Base-by-base conservation (phyloP, 148 eudicot species). In the Limonium bicolor region DNA sequence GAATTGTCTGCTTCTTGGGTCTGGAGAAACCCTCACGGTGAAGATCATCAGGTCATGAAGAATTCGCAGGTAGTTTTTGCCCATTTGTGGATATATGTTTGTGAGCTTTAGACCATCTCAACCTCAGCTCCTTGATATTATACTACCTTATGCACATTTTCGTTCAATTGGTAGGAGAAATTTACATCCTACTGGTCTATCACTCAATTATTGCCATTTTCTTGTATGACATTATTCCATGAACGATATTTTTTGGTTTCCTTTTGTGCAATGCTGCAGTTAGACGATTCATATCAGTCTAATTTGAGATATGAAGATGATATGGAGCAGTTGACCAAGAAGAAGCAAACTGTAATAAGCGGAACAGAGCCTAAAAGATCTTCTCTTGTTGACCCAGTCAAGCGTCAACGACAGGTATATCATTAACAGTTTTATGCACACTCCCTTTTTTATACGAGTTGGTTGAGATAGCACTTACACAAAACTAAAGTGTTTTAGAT, bases 1-100 rank as follows among this genome's bases (percentile, higher is more conserved):
- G 80, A 85, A 61, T 62, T 92, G 18, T 92, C 99, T 45, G 61
- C 87, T 66, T 92, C 99, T 28, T 92, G 99, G 99, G 74, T 81
- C 40, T 92, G 99, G 99, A 69, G 63, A 70, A 71, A 65, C 60
- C 80, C 87, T 32, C 53, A 37, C 10, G 63, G 68, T 65, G 66
- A 57, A 44, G 56, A 46, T 7, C 51, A 38, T 48, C 69, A 67
- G 49, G 51, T 40, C 37, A 19, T 17, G 50, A 62, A 59, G 37
- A 60, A 34, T 49, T 63, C 69, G 2, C 47, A 69, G 88, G 94
- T 85, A 74, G 46, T 50, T n/a, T 50, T 5, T 36, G 12, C 53
- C 18, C 23, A 40, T 28, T 33, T 26, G 20, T 38, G 39, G 29
- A 40, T 54, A 25, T 35, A 13, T 20, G 16, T 12, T 14, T 51